Base-by-base conservation (phyloP, 164 flowering plant genomes). In the Saururus chinensis region DNA sequence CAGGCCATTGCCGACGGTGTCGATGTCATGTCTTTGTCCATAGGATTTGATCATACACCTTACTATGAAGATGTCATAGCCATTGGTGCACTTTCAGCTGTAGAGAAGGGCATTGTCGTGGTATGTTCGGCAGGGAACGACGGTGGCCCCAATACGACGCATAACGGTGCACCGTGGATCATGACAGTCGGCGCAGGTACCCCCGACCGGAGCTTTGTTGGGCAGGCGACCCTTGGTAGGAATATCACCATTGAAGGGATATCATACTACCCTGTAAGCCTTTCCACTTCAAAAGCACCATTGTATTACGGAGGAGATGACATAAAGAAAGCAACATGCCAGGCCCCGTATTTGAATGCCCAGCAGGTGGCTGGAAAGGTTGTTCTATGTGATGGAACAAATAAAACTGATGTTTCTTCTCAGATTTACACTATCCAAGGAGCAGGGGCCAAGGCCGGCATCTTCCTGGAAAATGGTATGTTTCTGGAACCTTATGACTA, bases 161-260 rank as follows among this genome's bases (percentile, higher is more conserved):
- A 12, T 13, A 77, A 80, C 55, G 75, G 78, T 45, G 81, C 81
- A 56, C 81, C 84, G 14, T 80, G 84, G 84, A 62, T 78, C 55
- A 76, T 68, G 20, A 76, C 81, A 0, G 70, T 80, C 19, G 84
- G 77, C 24, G 79, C 84, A 0, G 74, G 77, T 6, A 76, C 77
- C 0, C 53, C 76, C 7, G 75, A 76, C 26, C 51, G 79, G 40
- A 57, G 53, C 2, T 76, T 53, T 16, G 57, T 51, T 0, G 80
- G 70, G 12, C 12, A 19, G n/a, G 66, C 72, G 48, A 70, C 55
- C 19, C 65, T 65, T 1, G 69, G 66, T 0, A 25, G 54, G 14
- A 59, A 60, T 11, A 53, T 22, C 5, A 65, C 59, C 17, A n/a
- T 70, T 11, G 49, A 24, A 51, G 69, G 73, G 41, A 63, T n/a